These are phyloP conservation scores for Lepidopterella palustris DNA, from an alignment of 495 filamentous ascomycete genomes.

Conservation along the genomic window DNA sequence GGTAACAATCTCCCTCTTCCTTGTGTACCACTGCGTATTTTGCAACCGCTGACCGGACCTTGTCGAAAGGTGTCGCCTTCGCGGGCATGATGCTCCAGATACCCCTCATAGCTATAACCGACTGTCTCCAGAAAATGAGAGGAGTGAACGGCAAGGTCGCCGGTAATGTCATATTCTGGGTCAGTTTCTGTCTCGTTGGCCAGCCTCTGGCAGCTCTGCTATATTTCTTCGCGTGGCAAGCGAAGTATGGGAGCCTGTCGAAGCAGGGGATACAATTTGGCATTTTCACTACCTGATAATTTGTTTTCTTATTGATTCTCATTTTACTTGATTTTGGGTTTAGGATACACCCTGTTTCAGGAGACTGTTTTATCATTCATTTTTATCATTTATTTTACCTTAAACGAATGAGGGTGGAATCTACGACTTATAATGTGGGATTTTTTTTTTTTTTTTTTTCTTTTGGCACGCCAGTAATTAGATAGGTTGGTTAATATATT, in stretches of 20 bases:
- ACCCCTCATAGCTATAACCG: constrained; percentile 75
- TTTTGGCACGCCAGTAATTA: too few species aligned
- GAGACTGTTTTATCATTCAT: too few species aligned
- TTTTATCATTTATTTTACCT: too few species aligned
- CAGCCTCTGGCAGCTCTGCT: constrained; percentile 84
- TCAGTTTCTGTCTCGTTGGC: constrained; percentile 86
- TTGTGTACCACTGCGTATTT: background rate
- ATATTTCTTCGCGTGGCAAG: constrained; percentile 98
- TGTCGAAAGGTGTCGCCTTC: constrained; percentile 70
- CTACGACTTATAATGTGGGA: too few species aligned
- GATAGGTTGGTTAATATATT: too few species aligned
- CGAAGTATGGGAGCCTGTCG: constrained; percentile 81
- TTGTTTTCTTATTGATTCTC: too few species aligned
- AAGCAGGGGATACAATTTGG: constrained; percentile 17
- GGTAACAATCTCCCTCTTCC: constrained; percentile 45
- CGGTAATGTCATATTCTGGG: constrained; percentile 93
- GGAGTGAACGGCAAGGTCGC: constrained; percentile 64
- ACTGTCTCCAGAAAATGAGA: constrained; percentile 69
- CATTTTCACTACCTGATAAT: background rate
- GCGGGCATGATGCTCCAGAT: constrained; percentile 89
- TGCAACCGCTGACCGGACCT: background rate
- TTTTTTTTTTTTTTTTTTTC: too few species aligned
- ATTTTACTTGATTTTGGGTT: too few species aligned
- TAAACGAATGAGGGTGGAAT: too few species aligned
- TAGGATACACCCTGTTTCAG: too few species aligned